A percentile compares a stretch with the other conserved stretches of the same genome.
Conservation (phyloP, 768 basidiomycete genomes). For the Dacryopinax primogenitus region DNA sequence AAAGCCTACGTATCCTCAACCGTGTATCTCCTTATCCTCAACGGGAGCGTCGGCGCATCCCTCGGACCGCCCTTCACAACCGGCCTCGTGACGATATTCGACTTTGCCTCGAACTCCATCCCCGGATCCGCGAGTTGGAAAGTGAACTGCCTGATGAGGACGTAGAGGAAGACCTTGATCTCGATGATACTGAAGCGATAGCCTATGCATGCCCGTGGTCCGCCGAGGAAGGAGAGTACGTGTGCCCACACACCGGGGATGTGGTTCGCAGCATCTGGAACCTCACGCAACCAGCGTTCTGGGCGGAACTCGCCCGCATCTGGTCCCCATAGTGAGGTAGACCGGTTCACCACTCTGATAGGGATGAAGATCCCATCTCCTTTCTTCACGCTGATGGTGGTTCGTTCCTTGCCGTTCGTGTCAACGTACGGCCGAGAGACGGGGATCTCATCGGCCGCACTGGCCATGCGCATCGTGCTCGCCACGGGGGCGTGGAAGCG, state of each 20-base stretch:
- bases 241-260: constrained; percentile 10
- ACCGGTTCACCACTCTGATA: constrained; percentile 41
- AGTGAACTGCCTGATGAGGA: constrained; percentile 11
- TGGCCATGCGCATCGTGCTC: constrained; percentile 33
- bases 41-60: background rate
- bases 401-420: constrained; percentile 16
- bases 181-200: constrained; percentile 2
- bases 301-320: constrained; percentile 43
- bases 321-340: constrained; percentile 45
- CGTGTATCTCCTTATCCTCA: background rate
- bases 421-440: constrained; percentile 37
- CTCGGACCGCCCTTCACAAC: background rate
- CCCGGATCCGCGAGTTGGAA: background rate
- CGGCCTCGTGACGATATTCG: background rate
- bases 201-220: constrained; percentile 13
- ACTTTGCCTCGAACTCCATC: background rate
- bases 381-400: constrained; percentile 19
- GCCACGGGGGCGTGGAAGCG: constrained; percentile 44
- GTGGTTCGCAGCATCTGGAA: no score
- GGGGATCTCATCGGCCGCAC: constrained; percentile 43
- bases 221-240: constrained; percentile 10
- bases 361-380: constrained; percentile 37
- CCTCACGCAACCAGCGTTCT: constrained; percentile 10
- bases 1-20: no score
- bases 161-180: constrained; percentile 13